A percentile compares a stretch with the other conserved stretches of the same genome.
phyloP scores from a whole-genome alignment of 441 rosid genomes.

The Gossypium trilobum region DNA sequence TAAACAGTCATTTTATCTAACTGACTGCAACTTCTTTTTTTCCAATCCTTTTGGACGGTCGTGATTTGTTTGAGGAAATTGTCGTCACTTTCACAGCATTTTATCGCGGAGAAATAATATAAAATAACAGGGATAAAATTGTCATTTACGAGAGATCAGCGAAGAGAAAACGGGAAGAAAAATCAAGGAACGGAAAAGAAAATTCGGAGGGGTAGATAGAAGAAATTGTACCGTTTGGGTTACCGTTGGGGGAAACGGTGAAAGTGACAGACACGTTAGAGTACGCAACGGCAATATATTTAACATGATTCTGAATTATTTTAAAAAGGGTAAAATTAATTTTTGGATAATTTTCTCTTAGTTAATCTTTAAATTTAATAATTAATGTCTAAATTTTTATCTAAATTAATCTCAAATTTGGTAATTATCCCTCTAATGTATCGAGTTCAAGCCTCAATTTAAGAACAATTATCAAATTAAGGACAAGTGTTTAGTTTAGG shows the following conservation, averaged over 20 bases:
- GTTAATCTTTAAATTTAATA: too few species aligned
- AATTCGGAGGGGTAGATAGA: background rate
- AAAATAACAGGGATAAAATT: background rate
- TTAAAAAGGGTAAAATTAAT: too few species aligned
- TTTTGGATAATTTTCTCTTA: too few species aligned
- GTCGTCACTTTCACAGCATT: background rate
- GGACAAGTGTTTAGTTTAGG: too few species aligned
- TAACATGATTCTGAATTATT: too few species aligned
- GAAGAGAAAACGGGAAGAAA: background rate
- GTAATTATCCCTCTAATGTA: too few species aligned
- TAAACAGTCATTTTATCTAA: background rate
- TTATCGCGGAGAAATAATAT: background rate
- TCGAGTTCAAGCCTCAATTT: too few species aligned
- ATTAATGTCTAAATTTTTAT: too few species aligned
- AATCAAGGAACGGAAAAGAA: background rate
- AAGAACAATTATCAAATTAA: too few species aligned
- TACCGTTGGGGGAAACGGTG: background rate
- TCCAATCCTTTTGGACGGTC: slow-evolving; percentile 15
- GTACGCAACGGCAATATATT: background rate
- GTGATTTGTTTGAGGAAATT: background rate
- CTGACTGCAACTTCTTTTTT: background rate
- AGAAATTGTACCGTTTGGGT: background rate
- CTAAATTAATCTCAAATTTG: too few species aligned
- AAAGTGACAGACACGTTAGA: background rate
- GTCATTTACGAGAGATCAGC: background rate